Evolutionary conservation across 2,329 filamentous ascomycete genomes (phyloP).

Genomic region (Cladosporium halotolerans): DNA sequence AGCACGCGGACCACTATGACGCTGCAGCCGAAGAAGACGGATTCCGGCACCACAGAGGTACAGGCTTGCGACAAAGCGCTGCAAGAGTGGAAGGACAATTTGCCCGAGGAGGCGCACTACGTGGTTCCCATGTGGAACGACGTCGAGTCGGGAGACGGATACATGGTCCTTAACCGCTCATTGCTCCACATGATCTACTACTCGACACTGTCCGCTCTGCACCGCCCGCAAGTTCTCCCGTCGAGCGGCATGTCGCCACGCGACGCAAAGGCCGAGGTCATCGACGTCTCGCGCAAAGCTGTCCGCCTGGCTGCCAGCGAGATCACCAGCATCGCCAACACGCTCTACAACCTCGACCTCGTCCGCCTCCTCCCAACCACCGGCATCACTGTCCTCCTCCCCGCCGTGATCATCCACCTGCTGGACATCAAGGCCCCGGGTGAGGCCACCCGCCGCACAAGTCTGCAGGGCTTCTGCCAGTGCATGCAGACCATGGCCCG

Average conservation of each 20-base stretch:
- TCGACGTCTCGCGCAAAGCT: constrained; percentile 74
- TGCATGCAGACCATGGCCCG: constrained; percentile 90
- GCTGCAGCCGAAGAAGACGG: constrained; percentile 80
- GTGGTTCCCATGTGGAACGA: constrained; percentile 50
- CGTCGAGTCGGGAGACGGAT: constrained; percentile 52
- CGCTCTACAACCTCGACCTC: constrained; percentile 65
- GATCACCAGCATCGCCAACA: constrained; percentile 76
- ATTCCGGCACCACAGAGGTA: constrained; percentile 75
- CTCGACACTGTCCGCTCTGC: constrained; percentile 82
- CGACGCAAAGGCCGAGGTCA: constrained; percentile 57
- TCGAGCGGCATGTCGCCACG: constrained; percentile 45
- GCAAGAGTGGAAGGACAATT: constrained; percentile 65
- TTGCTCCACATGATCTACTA: constrained; percentile 90
- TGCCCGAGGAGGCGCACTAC: constrained; percentile 68
- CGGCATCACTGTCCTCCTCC: constrained; percentile 82
- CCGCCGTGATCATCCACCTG: constrained; percentile 88
- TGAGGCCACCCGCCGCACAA: constrained; percentile 62
- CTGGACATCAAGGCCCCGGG: constrained; percentile 84
- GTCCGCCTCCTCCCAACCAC: constrained; percentile 80
- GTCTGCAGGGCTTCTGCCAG: constrained; percentile 75
- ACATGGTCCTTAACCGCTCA: constrained; percentile 66
- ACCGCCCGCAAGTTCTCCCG: constrained; percentile 84
- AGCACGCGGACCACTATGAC: constrained; percentile 71
- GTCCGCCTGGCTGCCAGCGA: constrained; percentile 78
- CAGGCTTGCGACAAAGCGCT: constrained; percentile 73